Evolutionary conservation across 139 green algal genomes (phyloP).

Genomic region (Chlorella sorokiniana): DNA sequence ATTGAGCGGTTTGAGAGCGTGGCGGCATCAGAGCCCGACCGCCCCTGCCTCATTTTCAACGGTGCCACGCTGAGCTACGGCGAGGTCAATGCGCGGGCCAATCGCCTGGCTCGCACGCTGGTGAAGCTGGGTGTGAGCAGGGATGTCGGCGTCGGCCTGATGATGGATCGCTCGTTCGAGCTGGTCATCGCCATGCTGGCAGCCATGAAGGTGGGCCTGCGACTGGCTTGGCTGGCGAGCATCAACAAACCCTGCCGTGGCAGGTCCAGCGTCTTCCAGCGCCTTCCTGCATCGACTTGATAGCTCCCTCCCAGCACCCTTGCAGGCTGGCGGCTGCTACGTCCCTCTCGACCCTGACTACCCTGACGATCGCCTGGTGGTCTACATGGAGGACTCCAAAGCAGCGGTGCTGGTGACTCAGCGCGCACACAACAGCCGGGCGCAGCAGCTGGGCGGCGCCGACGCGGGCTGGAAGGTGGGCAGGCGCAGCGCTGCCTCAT

Average conservation of each 20-base stretch:
- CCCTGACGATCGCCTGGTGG: constrained; percentile 47
- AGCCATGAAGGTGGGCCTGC: constrained; percentile 35
- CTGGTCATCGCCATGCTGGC: constrained; percentile 53
- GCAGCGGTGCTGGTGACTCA: constrained; percentile 19
- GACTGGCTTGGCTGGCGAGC: not conserved
- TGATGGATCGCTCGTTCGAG: constrained; percentile 47
- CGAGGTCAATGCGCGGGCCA: not conserved
- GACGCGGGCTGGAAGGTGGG: not conserved
- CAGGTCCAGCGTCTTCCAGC: too few relatives aligned
- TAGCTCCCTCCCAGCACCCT: not conserved
- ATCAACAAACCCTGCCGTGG: too few relatives aligned
- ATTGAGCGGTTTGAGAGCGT: not conserved
- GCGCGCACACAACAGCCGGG: not conserved
- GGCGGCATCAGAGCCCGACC: not conserved
- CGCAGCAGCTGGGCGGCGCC: constrained; percentile 17
- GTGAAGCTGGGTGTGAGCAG: not conserved
- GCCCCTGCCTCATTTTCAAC: not conserved
- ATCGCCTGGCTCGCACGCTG: not conserved
- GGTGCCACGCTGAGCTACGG: not conserved
- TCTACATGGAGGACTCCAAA: constrained; percentile 52
- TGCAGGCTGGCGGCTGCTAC: constrained; percentile 51
- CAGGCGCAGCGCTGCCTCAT: too few relatives aligned
- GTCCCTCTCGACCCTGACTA: constrained; percentile 65
- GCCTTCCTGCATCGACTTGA: not conserved
- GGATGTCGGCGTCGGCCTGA: constrained; percentile 39